Evolutionary conservation across 176 grass and related monocot genomes (phyloP), one percentile per base, ranked within the genome.

Genomic region (Luzula sylvatica): DNA sequence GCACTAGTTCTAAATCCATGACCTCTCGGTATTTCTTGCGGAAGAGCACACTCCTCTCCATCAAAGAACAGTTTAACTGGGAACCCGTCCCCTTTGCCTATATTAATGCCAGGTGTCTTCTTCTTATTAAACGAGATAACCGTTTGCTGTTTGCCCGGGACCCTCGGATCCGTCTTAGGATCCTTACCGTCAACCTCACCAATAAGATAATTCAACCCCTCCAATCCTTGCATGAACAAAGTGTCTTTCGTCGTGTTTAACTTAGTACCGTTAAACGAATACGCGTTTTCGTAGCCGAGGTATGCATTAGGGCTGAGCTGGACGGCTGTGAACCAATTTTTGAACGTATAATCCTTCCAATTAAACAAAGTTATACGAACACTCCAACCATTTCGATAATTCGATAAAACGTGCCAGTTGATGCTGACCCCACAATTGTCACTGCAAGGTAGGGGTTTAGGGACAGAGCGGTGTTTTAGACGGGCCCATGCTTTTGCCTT

Each of bases 301-400:
- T 67, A 87, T 29, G 54, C 68, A 32, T 47, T 5, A 18, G 60
- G 60, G 39, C 67, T 76, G 74, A 98, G 70, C 58, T 68, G 70
- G 54, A 98, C 67, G 1, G 85, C 86, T 11, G 86, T 63, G 65
- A 98, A 98, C 92, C 92, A 98, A 58, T 98, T 60, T 69, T 78
- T 87, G 81, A 90, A 90, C 0, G 85, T 90, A 81, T 98, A 98
- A 63, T 83, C 92, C 23, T 69, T 70, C 92, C 85, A 98, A 73
- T 98, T 98, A 75, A 98, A 98, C 23, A 98, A 35, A 49, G 85
- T 98, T 13, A 98, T 75, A 38, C 85, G 69, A 38, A 50, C 85
- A 0, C 81, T 68, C 92, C 92, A 98, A 0, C 85, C 92, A 11
- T 58, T 76, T 35, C 87, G 72, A 68, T 98, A 87, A 65, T 98